Conservation (phyloP, 2,329 filamentous ascomycete genomes). For the Salinomyces thailandicus region DNA sequence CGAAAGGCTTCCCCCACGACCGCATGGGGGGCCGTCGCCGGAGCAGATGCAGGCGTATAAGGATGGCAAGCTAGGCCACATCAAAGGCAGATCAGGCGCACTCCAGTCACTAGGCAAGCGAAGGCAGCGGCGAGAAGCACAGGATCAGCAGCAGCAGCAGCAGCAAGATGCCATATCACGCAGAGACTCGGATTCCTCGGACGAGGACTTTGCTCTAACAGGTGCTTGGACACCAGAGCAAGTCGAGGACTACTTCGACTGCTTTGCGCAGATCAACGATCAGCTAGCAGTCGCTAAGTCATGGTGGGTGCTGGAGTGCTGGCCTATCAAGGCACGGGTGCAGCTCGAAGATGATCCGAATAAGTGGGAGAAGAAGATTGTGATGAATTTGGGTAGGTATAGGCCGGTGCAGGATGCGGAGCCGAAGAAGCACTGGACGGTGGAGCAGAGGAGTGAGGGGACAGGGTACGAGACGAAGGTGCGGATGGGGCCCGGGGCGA, state of each 20-base stretch:
- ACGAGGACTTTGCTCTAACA: background rate
- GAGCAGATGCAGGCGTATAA: slow-evolving; percentile 28
- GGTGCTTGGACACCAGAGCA: slow-evolving; percentile 28
- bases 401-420: slow-evolving; percentile 27
- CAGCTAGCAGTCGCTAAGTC: slow-evolving; percentile 28
- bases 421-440: slow-evolving; percentile 38
- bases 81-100: slow-evolving; percentile 22
- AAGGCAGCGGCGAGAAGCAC: background rate
- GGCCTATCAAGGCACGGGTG: slow-evolving; percentile 33
- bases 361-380: slow-evolving; percentile 30
- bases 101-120: slow-evolving; percentile 13
- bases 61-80: slow-evolving; percentile 23
- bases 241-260: slow-evolving; percentile 36
- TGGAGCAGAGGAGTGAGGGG: slow-evolving; percentile 28
- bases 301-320: slow-evolving; percentile 38
- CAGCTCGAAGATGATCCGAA: slow-evolving; percentile 21
- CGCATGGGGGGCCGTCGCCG: slow-evolving; percentile 28
- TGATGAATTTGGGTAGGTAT: slow-evolving; percentile 31
- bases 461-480: slow-evolving; percentile 27
- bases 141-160: background rate
- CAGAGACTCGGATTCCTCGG: background rate
- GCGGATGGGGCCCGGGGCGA: slow-evolving; percentile 19
- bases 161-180: background rate
- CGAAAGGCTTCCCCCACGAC: slow-evolving; percentile 19
- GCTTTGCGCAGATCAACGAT: slow-evolving; percentile 31